These are phyloP conservation scores for Backusella parvicylindrica DNA, from an alignment of 192 early-diverging fungal genomes.

Conservation along the genomic window DNA sequence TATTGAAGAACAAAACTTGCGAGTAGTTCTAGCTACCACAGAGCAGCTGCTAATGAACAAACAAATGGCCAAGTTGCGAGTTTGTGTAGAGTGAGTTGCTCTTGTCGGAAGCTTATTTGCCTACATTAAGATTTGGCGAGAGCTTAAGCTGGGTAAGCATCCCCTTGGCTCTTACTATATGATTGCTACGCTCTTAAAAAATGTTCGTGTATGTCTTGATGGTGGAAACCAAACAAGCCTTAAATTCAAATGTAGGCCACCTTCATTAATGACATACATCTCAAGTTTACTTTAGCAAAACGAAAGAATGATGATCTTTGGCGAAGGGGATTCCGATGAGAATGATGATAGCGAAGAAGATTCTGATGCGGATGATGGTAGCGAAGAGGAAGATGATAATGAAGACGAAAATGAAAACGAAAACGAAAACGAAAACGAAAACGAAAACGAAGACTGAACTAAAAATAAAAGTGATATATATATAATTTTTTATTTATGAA, in stretches of 20 bases:
- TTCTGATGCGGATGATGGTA: too few species aligned
- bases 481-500: background rate
- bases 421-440: too few species aligned
- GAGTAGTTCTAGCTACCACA: background rate
- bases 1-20: background rate
- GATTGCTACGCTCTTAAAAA: background rate
- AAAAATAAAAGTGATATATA: background rate
- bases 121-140: background rate
- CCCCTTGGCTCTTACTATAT: background rate
- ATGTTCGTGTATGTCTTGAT: background rate
- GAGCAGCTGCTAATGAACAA: background rate
- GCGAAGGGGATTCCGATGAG: background rate
- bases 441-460: background rate
- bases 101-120: background rate
- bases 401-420: background rate
- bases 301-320: background rate
- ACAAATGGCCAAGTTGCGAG: background rate
- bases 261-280: background rate
- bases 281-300: background rate
- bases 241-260: background rate
- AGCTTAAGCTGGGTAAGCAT: background rate
- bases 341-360: too few species aligned
- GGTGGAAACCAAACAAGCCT: background rate
- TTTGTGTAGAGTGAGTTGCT: background rate
- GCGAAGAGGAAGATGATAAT: background rate